Conservation (phyloP, 2,329 filamentous ascomycete genomes). For the Phialophora verrucosa region DNA sequence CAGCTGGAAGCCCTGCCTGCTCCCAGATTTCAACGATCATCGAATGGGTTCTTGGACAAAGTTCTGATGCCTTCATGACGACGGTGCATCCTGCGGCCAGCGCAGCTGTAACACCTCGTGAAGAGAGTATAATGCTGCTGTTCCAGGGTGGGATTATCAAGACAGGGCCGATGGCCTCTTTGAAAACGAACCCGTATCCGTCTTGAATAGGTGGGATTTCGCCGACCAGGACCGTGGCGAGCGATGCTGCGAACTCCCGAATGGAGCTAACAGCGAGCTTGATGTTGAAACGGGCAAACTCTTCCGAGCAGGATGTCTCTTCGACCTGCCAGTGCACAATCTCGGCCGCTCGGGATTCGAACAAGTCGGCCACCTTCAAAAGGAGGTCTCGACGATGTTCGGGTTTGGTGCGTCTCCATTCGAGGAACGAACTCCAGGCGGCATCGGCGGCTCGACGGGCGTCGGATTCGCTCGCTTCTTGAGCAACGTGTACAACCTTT, state of each 20-base stretch:
- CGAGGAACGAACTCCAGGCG: constrained; percentile 61
- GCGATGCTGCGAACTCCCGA: constrained; percentile 12
- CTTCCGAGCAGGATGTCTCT: constrained; percentile 51
- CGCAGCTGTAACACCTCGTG: constrained; percentile 10
- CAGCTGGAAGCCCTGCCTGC: constrained; percentile 76
- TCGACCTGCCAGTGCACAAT: constrained; percentile 63
- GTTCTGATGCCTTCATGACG: constrained; percentile 74
- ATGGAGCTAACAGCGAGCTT: constrained; percentile 5
- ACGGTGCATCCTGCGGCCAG: constrained; percentile 69
- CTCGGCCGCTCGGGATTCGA: constrained; percentile 65
- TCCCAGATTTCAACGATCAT: constrained; percentile 67
- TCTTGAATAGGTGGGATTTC: constrained; percentile 8
- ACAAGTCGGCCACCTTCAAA: constrained; percentile 67
- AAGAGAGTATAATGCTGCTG: constrained; percentile 21
- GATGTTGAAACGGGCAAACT: constrained; percentile 17
- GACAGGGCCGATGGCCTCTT: constrained; percentile 10
- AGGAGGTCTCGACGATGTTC: constrained; percentile 62
- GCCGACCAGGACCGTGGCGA: constrained; percentile 4
- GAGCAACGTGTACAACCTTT: constrained; percentile 13
- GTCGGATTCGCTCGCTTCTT: constrained; percentile 1
- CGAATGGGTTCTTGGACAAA: constrained; percentile 66
- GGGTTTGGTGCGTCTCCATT: constrained; percentile 69
- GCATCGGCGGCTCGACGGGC: constrained; percentile 9
- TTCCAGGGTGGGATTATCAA: constrained; percentile 24
- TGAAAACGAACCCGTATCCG: constrained; percentile 6